Conservation (phyloP, 139 green algal species). For the Closterium sp. region DNA sequence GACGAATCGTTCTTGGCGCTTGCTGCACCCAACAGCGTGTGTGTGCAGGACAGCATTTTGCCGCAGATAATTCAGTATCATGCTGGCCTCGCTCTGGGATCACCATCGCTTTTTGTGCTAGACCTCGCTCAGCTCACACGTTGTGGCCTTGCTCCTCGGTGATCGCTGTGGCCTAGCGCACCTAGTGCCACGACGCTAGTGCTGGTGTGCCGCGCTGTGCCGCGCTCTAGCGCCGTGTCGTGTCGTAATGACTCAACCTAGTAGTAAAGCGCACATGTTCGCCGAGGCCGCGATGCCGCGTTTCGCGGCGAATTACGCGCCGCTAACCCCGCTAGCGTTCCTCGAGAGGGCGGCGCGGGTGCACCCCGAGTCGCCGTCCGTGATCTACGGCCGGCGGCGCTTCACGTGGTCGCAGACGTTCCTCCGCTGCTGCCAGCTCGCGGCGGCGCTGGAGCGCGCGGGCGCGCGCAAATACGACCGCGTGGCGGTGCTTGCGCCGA, state of each 20-base stretch:
- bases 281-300: not conserved
- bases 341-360: slow-evolving; percentile 28
- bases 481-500: slow-evolving; percentile 39
- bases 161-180: too few relatives aligned
- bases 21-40: too few relatives aligned
- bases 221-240: not conserved
- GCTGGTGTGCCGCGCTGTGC: not conserved
- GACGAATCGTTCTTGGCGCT: too few relatives aligned
- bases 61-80: too few relatives aligned
- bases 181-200: too few relatives aligned
- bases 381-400: slow-evolving; percentile 5
- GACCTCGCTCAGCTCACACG: too few relatives aligned
- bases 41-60: too few relatives aligned
- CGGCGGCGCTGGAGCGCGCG: not conserved
- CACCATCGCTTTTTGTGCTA: too few relatives aligned
- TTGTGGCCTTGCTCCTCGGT: too few relatives aligned
- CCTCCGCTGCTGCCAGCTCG: slow-evolving; percentile 20
- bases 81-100: too few relatives aligned
- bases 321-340: slow-evolving; percentile 30
- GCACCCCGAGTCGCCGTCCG: slow-evolving; percentile 9
- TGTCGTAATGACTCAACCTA: not conserved
- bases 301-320: not conserved
- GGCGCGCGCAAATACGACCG: not conserved
- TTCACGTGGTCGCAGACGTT: slow-evolving; percentile 26
- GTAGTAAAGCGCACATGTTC: not conserved